A percentile compares a stretch with the other conserved stretches of the same genome.
Evolutionary conservation across 768 basidiomycete genomes (phyloP).

Genomic region (Mrakia gelida): DNA sequence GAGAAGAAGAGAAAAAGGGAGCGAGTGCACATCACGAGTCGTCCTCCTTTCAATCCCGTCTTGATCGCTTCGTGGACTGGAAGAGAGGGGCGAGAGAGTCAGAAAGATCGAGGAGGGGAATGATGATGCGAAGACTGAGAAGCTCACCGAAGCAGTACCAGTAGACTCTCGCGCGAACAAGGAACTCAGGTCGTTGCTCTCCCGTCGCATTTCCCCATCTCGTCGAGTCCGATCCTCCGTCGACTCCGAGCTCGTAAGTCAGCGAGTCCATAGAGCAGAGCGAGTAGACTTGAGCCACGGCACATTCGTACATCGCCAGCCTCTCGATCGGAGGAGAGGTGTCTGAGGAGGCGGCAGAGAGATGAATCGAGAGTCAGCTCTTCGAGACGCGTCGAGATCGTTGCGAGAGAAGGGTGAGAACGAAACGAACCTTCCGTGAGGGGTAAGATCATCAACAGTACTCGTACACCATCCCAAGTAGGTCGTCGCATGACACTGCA

Average conservation of each 20-base stretch:
- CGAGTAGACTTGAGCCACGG: slow-evolving; percentile 73
- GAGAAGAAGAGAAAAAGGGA: background rate
- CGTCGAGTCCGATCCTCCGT: slow-evolving; percentile 47
- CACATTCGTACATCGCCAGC: slow-evolving; percentile 68
- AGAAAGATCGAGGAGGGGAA: background rate
- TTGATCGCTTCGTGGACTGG: slow-evolving; percentile 51
- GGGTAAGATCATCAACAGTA: slow-evolving; percentile 71
- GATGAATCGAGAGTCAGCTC: background rate
- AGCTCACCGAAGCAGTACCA: slow-evolving; percentile 53
- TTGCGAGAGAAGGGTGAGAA: slow-evolving; percentile 34
- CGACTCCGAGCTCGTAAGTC: slow-evolving; percentile 43
- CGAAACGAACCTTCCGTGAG: slow-evolving; percentile 68
- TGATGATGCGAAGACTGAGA: background rate
- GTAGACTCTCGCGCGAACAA: slow-evolving; percentile 70
- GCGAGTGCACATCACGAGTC: slow-evolving; percentile 65
- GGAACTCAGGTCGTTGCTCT: slow-evolving; percentile 42
- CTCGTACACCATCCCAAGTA: slow-evolving; percentile 79
- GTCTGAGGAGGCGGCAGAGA: slow-evolving; percentile 42
- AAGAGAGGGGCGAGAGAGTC: background rate
- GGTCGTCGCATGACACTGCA: slow-evolving; percentile 74
- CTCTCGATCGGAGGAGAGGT: slow-evolving; percentile 51
- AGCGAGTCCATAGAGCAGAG: slow-evolving; percentile 59
- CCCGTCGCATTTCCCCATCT: slow-evolving; percentile 42
- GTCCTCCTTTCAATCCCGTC: slow-evolving; percentile 76
- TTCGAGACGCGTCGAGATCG: no score